Evolutionary conservation across 2,329 filamentous ascomycete species (phyloP).

Genomic region (Colletotrichum camelliae): DNA sequence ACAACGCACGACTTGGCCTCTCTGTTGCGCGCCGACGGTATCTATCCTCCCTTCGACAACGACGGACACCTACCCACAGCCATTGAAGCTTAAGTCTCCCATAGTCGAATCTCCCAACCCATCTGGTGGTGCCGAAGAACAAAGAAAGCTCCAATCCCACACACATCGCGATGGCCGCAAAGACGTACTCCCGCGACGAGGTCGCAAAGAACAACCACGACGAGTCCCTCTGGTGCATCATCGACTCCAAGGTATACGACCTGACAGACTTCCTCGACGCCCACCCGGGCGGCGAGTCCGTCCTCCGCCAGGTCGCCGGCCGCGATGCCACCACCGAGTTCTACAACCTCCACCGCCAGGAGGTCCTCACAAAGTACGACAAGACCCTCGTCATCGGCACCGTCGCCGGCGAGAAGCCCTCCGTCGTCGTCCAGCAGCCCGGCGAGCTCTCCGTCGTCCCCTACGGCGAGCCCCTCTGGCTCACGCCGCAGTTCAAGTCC

Average conservation of each 20-base stretch:
- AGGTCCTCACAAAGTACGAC: conserved; percentile 83
- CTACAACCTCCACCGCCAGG: conserved; percentile 91
- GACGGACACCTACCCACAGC: not conserved
- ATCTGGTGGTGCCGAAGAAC: not conserved
- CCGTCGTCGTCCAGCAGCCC: conserved; percentile 71
- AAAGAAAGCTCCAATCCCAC: not conserved
- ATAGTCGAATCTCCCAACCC: not conserved
- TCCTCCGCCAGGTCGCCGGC: conserved; percentile 81
- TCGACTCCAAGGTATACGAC: conserved; percentile 89
- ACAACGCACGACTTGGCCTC: not conserved
- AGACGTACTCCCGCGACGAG: conserved; percentile 65
- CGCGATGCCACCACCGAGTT: conserved; percentile 83
- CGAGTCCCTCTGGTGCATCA: conserved; percentile 81
- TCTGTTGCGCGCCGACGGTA: not conserved
- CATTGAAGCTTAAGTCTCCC: not conserved
- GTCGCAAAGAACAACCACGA: conserved; percentile 79
- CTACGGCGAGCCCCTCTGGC: conserved; percentile 86
- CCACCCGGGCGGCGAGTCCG: conserved; percentile 82
- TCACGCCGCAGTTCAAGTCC: conserved; percentile 76
- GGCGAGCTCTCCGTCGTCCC: conserved; percentile 80
- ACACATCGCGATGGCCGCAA: conserved; percentile 36
- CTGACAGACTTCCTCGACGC: conserved; percentile 84
- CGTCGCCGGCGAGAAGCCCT: conserved; percentile 74
- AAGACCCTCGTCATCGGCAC: conserved; percentile 74
- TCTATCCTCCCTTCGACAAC: not conserved